phyloP scores from a whole-genome alignment of 352 stramenopile genomes.

The Phytophthora colocasiae region DNA sequence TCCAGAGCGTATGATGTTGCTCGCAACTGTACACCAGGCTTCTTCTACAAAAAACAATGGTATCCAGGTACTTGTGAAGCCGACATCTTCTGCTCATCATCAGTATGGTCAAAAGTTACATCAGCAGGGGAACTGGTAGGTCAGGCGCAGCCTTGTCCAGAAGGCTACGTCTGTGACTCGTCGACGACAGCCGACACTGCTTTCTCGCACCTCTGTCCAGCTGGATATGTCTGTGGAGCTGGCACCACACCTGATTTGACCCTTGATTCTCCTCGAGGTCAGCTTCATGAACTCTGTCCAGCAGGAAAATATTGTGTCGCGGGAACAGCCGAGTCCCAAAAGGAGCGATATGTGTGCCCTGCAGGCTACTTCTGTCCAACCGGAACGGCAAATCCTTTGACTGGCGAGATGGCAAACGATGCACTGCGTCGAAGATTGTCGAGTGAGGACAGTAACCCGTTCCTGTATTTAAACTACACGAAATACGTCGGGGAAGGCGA shows the following conservation, averaged over 20 bases:
- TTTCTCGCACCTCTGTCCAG: constrained; percentile 79
- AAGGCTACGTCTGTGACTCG: constrained; percentile 96
- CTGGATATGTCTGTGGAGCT: constrained; percentile 95
- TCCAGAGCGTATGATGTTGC: constrained; percentile 84
- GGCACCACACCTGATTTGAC: constrained; percentile 94
- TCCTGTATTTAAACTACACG: constrained; percentile 72
- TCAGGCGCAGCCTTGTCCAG: constrained; percentile 92
- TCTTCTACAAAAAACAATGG: constrained; percentile 90
- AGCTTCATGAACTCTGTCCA: constrained; percentile 91
- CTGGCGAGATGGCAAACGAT: constrained; percentile 92
- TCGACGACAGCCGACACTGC: constrained; percentile 85
- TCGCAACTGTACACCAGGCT: constrained; percentile 95
- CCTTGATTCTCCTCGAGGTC: constrained; percentile 87
- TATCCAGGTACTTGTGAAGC: constrained; percentile 97
- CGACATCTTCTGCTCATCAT: constrained; percentile 92
- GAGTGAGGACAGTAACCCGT: constrained; percentile 75
- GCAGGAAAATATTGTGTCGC: constrained; percentile 90
- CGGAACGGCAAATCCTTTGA: constrained; percentile 89
- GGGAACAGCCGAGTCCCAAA: constrained; percentile 88
- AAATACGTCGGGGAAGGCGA: constrained; percentile 92
- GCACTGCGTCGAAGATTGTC: constrained; percentile 80
- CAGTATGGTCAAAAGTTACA: constrained; percentile 33
- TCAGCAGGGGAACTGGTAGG: constrained; percentile 45
- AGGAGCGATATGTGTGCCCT: constrained; percentile 83
- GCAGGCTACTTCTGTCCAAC: constrained; percentile 96